Base-by-base conservation (phyloP, 2,329 filamentous ascomycete species). In the Claviceps sp. region DNA sequence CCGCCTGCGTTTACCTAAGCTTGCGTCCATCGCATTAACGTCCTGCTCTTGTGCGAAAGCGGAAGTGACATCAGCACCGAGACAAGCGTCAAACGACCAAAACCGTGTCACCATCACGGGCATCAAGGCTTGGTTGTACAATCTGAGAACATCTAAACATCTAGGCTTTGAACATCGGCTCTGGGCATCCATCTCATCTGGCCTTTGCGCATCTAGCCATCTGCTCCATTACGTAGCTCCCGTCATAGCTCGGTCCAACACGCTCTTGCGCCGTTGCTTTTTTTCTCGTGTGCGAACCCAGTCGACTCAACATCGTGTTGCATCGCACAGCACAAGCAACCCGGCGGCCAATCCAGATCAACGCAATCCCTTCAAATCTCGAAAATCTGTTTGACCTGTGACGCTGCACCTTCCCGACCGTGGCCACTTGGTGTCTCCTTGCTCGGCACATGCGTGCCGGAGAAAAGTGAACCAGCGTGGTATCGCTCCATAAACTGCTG, bases 401-500 rank as follows among this genome's bases (percentile, higher is more conserved):
- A 24, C 37, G 42, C 53, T 54, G 53, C 53, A 46, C 50, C 44
- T 52, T 54, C 53, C 53, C 53, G 53, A 16, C 34, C 20, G 50
- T 52, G 47, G 40, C n/a, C 45, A 38, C 20, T 47, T 46, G 44
- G 50, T 52, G 48, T 52, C 50, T 52, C 50, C 47, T 47, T 49
- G 22, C 48, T 54, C 53, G 53, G 50, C 53, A 54, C 47, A 34
- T 36, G 30, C 48, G 53, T 54, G 53, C 53, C 53, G 53, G 48
- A 34, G 30, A 50, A 44, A 44, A 42, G 20, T 48, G 53, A 49
- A 6, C 38, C 50, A 48, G 47, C 49, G 22, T 49, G 26, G 53
- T 54, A 43, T 50, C 38, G 50, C 38, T 50, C 44, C 47, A 52
- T 43, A 45, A 47, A 48, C 30, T 34, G 30, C 48, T 50, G 43